phyloP scores from a whole-genome alignment of 2,329 filamentous ascomycete species.

The Diaporthe sp. region DNA sequence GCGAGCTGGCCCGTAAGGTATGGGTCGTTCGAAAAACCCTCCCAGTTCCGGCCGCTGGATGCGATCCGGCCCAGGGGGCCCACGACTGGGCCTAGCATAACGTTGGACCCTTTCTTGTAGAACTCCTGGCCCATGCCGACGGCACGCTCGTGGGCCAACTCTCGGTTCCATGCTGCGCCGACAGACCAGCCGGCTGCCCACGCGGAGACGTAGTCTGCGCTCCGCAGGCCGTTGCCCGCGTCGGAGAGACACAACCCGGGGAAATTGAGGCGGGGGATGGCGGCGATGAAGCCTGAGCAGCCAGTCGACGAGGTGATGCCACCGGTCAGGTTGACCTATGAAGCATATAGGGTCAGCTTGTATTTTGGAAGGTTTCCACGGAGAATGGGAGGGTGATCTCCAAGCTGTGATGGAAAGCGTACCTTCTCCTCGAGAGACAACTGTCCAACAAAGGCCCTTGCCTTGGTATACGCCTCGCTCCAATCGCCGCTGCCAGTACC shows the following conservation, averaged over 20 bases:
- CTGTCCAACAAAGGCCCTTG: constrained; percentile 75
- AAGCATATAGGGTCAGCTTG: constrained; percentile 41
- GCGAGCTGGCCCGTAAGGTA: constrained; percentile 64
- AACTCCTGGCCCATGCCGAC: constrained; percentile 81
- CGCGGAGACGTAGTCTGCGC: constrained; percentile 56
- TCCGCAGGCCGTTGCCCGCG: constrained; percentile 58
- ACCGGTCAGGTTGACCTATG: constrained; percentile 77
- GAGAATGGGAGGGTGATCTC: too few species aligned
- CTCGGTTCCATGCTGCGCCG: constrained; percentile 75
- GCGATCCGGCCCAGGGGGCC: constrained; percentile 71
- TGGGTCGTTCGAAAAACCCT: constrained; percentile 59
- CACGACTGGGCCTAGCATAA: constrained; percentile 81
- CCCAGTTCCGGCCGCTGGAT: constrained; percentile 71
- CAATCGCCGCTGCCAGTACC: constrained; percentile 63
- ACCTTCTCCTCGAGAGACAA: constrained; percentile 82
- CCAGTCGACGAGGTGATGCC: constrained; percentile 66
- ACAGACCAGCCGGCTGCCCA: constrained; percentile 57
- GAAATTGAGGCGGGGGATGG: constrained; percentile 54
- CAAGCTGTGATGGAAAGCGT: background rate
- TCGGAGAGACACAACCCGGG: constrained; percentile 59
- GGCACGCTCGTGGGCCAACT: constrained; percentile 76
- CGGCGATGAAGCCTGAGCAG: constrained; percentile 59
- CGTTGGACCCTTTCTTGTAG: constrained; percentile 78
- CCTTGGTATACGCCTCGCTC: constrained; percentile 75
- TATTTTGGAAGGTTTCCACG: background rate